Evolutionary conservation across 352 stramenopile genomes (phyloP), one percentile per base, ranked within the genome.

Genomic region (Globisporangium spiculum): DNA sequence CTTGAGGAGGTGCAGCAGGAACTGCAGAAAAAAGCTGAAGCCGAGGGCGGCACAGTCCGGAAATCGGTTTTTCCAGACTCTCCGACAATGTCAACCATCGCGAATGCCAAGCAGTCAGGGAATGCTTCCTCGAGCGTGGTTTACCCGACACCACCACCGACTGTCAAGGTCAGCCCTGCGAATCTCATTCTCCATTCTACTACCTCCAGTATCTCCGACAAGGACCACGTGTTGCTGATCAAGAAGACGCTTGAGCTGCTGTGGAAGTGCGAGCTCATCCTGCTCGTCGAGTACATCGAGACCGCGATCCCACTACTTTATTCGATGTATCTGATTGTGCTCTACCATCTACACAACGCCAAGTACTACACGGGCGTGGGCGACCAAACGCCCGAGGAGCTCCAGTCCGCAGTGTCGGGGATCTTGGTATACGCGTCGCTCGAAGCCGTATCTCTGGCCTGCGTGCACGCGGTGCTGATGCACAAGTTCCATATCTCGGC

Each of bases 261-360:
- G 22, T 54, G 44, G 59, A 64, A 64, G n/a, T 53, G 59, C 44
- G 36, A 64, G 59, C 34, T 55, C 26, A 32, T 54, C 36, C 26
- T 64, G 26, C 44, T 64, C 3, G 44, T 55, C 26, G 59, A 64
- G 59, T 55, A 55, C 59, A 26, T 64, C n/a, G 59, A 64, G 32
- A 27, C 22, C 8, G 59, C 59, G 6, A 52, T 64, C 36, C 22
- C 59, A 10, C 20, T 52, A 4, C 59, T 64, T n/a, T 64, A 64
- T 8, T 22, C 36, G 20, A 16, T 64, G 1, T 41, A 64, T 26
- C 26, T 64, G 22, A 41, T 48, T 4, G 34, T 54, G 4, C 36
- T 64, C 6, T 54, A 34, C 7, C 26, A 64, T 1, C 18, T 64
- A n/a, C 59, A 24, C 6, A 64, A 52, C 36, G 20, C 44, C n/a